Evolutionary conservation across 2,329 filamentous ascomycete genomes (phyloP).

Genomic region (Ascomycota sp.): DNA sequence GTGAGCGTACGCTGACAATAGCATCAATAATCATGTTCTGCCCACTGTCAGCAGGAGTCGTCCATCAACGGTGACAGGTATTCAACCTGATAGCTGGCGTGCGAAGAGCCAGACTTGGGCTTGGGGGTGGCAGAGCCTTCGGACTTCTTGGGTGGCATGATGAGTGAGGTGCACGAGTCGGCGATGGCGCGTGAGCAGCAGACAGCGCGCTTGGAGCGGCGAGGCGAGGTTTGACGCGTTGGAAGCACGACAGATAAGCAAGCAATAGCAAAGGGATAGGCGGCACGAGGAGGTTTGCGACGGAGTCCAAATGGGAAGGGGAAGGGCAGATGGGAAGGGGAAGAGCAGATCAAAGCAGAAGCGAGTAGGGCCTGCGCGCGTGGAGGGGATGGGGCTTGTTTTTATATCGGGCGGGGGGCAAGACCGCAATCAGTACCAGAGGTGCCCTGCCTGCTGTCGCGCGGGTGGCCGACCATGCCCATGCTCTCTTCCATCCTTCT

Average conservation of each 20-base stretch:
- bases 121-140: constrained; percentile 16
- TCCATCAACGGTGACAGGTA: neutral
- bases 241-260: constrained; percentile 6
- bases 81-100: constrained; percentile 42
- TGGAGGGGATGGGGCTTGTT: constrained; percentile 31
- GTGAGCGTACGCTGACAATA: constrained; percentile 34
- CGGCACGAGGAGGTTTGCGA: constrained; percentile 5
- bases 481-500: neutral
- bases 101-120: constrained; percentile 28
- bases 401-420: constrained; percentile 39
- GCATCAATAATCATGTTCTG: constrained; percentile 45
- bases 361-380: constrained; percentile 26
- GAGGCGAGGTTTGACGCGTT: neutral
- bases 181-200: too few relatives aligned
- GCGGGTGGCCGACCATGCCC: constrained; percentile 1
- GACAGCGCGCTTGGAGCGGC: constrained; percentile 2
- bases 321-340: too few relatives aligned
- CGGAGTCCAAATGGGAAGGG: constrained; percentile 2
- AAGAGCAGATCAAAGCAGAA: constrained; percentile 16
- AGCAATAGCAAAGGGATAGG: constrained; percentile 4
- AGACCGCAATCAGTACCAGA: constrained; percentile 32
- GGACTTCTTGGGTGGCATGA: constrained; percentile 42
- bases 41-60: constrained; percentile 7
- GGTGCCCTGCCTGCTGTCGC: constrained; percentile 2
- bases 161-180: constrained; percentile 7